Evolutionary conservation across 805 yeast species (phyloP), one percentile per base, ranked within the genome.

Genomic region (Kluyveromyces dobzhanskii): DNA sequence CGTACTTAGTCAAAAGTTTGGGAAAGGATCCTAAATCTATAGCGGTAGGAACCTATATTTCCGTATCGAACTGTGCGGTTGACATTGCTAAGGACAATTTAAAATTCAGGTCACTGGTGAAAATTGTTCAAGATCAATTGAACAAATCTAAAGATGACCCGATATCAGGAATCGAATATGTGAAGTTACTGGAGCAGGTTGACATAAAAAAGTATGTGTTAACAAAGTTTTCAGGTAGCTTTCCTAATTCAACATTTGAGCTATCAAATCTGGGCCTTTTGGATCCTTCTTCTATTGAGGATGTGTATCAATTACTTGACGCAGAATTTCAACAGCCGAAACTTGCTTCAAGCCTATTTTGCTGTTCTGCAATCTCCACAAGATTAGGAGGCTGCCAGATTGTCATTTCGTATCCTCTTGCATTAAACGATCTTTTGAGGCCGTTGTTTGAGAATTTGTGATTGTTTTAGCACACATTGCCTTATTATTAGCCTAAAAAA

Each of bases 221-320:
- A 12, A 24, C 37, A 10, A 24, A 26, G 12, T 34, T n/a, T n/a
- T 12, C 18, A 11, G 21, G 10, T 11, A 17, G n/a, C n/a, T 12
- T 14, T 24, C 37, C 37, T 10, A 19, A 34, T 9, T 12, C 14
- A 12, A 17, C 37, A 14, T 34, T 34, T 17, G 37, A 34, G 19
- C 10, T 34, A 17, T 34, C 37, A 9, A 34, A 34, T 17, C 17
- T 34, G 5, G 37, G 37, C 14, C 21, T 25, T 12, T 34, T 34
- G 11, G 30, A 34, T 25, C 37, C 37, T 3, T 25, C 30, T 17
- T 34, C 37, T 10, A 13, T 30, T 12, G 30, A 34, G 6, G 37
- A 34, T 16, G 4, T 11, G 5, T 34, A 34, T 24, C 37, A 34
- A 13, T 8, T 34, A 17, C 18, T 34, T 10, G 30, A 34, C 13